phyloP scores from a whole-genome alignment of 73 alveolate species.

The Urostyla sp. region DNA sequence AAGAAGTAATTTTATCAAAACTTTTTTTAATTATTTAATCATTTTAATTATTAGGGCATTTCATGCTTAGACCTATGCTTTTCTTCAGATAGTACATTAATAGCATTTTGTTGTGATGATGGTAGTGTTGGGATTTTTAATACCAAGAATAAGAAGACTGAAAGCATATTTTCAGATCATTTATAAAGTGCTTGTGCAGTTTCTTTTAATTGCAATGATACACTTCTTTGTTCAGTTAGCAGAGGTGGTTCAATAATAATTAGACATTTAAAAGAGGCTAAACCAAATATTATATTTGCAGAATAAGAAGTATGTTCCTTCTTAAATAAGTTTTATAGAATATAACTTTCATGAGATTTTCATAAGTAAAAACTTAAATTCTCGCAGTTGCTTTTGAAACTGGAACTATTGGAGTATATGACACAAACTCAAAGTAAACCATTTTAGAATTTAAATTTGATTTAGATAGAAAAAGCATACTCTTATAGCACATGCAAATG shows the following conservation, averaged over 20 bases:
- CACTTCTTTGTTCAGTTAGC: slow-evolving; percentile 50
- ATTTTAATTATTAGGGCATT: not conserved
- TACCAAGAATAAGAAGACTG: slow-evolving; percentile 3
- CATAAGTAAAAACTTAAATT: not conserved
- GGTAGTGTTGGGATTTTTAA: slow-evolving; percentile 6
- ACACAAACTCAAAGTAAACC: not conserved
- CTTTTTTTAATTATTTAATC: not conserved
- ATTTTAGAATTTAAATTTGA: not conserved
- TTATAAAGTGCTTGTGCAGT: slow-evolving; percentile 19
- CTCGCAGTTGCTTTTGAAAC: slow-evolving; percentile 32
- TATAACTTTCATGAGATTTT: not conserved
- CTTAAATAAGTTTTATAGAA: not conserved
- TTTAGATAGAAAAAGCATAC: slow-evolving; percentile 5
- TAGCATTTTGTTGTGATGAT: slow-evolving; percentile 12
- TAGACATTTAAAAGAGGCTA: not conserved
- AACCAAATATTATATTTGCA: not conserved
- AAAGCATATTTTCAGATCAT: not conserved
- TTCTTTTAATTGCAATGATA: slow-evolving; percentile 60
- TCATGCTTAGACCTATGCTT: not conserved
- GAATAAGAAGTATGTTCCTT: slow-evolving; percentile 13
- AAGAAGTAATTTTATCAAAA: not conserved
- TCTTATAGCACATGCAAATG: slow-evolving; percentile 58
- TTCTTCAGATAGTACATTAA: not conserved
- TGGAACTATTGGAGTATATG: slow-evolving; percentile 32
- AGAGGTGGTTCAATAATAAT: slow-evolving; percentile 53